Evolutionary conservation across 371 early-diverging fungal species (phyloP).

Genomic region (Mortierella sp.): DNA sequence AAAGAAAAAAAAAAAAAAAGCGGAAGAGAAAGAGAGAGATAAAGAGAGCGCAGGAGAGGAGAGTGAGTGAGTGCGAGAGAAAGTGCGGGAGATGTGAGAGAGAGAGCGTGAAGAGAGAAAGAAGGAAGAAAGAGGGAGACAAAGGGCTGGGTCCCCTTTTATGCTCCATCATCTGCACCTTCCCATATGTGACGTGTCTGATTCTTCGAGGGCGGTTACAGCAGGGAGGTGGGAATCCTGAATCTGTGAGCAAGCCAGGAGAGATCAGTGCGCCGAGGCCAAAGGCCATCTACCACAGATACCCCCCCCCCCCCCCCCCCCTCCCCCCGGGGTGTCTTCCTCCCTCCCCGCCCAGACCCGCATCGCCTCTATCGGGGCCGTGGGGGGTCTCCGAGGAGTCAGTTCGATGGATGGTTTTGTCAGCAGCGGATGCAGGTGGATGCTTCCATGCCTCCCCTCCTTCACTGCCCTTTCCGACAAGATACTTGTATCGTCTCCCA

Average conservation of each 20-base stretch:
- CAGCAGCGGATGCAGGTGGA: constrained; percentile 17
- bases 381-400: not conserved
- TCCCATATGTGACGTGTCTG: constrained; percentile 17
- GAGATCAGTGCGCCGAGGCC: not conserved
- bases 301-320: too few species aligned
- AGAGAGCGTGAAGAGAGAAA: constrained; percentile 9
- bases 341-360: not conserved
- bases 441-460: constrained; percentile 5
- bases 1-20: too few species aligned
- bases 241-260: not conserved
- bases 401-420: constrained; percentile 24
- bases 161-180: too few species aligned
- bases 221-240: not conserved
- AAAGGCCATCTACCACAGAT: too few species aligned
- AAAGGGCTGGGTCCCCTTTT: not conserved
- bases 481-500: not conserved
- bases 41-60: constrained; percentile 2
- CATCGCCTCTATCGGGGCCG: too few species aligned
- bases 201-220: not conserved
- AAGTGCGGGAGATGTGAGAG: not conserved
- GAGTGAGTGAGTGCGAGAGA: constrained; percentile 1
- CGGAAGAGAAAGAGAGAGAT: constrained; percentile 5
- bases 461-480: not conserved
- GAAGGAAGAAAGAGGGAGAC: constrained; percentile 4
- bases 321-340: too few species aligned